phyloP scores from a whole-genome alignment of 1,139 yeast species.

The Scheffersomyces segobiensis region DNA sequence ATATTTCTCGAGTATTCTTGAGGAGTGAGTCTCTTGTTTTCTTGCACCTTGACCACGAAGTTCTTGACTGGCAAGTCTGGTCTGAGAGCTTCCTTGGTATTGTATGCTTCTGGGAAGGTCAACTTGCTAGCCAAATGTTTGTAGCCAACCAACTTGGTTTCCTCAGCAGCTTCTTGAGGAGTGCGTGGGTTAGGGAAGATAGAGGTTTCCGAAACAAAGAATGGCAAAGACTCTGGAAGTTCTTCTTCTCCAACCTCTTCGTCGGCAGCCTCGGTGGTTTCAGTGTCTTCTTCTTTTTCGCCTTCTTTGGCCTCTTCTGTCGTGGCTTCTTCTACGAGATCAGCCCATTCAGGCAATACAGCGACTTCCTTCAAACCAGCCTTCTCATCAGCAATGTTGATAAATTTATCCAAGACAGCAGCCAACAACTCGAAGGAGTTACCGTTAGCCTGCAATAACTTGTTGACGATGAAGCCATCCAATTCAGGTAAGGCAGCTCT shows the following conservation, averaged over 20 bases:
- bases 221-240: slow-evolving; percentile 40
- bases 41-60: slow-evolving; percentile 86
- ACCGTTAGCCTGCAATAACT: slow-evolving; percentile 79
- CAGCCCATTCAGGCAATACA: slow-evolving; percentile 47
- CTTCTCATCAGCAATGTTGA: slow-evolving; percentile 51
- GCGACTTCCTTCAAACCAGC: slow-evolving; percentile 46
- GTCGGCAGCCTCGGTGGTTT: slow-evolving; percentile 8
- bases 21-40: slow-evolving; percentile 93
- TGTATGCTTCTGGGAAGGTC: slow-evolving; percentile 80
- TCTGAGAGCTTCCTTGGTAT: slow-evolving; percentile 58
- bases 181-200: slow-evolving; percentile 59
- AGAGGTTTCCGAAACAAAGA: slow-evolving; percentile 60
- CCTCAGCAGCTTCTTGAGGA: slow-evolving; percentile 36
- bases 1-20: slow-evolving; percentile 87
- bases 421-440: slow-evolving; percentile 81
- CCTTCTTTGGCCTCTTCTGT: slow-evolving; percentile 16
- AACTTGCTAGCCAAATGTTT: slow-evolving; percentile 68
- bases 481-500: slow-evolving; percentile 62
- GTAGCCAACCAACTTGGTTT: slow-evolving; percentile 37
- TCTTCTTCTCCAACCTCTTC: slow-evolving; percentile 24
- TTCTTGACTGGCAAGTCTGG: slow-evolving; percentile 90
- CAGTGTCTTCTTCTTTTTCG: slow-evolving; percentile 17
- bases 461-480: slow-evolving; percentile 70
- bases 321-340: slow-evolving; percentile 20
- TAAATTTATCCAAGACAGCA: slow-evolving; percentile 73